Percentiles rank a stretch among this genome's conserved stretches.
phyloP scores from a whole-genome alignment of 1,139 yeast genomes.

The Schizosaccharomyces versatilis region DNA sequence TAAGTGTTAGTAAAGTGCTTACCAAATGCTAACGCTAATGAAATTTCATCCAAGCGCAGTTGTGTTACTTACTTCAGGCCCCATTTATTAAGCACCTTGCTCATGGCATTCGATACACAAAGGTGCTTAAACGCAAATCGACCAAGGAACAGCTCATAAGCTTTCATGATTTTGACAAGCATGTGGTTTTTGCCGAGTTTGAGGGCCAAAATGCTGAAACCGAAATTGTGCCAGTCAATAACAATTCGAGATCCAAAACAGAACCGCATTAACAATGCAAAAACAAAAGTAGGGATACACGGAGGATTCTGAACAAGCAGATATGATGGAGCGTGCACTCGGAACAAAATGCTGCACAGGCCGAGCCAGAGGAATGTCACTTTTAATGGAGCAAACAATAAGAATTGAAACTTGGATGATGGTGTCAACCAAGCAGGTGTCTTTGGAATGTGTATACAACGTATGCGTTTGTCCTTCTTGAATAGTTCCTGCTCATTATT shows the following conservation, averaged over 20 bases:
- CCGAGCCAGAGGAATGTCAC: slow-evolving; percentile 28
- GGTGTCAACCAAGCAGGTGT: slow-evolving; percentile 15
- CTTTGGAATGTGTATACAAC: not conserved
- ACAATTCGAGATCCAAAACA: slow-evolving; percentile 42
- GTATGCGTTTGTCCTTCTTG: not conserved
- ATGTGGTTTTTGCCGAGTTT: slow-evolving; percentile 36
- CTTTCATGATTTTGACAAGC: slow-evolving; percentile 35
- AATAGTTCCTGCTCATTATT: not conserved
- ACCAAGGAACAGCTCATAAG: slow-evolving; percentile 39
- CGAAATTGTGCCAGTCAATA: slow-evolving; percentile 93
- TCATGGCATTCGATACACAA: slow-evolving; percentile 64
- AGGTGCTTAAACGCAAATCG: slow-evolving; percentile 44
- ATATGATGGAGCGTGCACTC: slow-evolving; percentile 7
- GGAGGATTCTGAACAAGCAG: slow-evolving; percentile 81
- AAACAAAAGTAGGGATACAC: slow-evolving; percentile 53
- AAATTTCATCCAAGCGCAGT: not conserved
- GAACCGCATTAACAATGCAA: slow-evolving; percentile 33
- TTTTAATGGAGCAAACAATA: slow-evolving; percentile 38
- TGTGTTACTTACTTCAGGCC: not conserved
- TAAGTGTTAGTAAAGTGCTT: too few species aligned
- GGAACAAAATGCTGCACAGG: slow-evolving; percentile 4
- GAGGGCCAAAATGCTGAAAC: slow-evolving; percentile 59
- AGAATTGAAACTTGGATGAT: slow-evolving; percentile 25
- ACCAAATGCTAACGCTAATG: too few species aligned
- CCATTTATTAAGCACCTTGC: slow-evolving; percentile 2